A percentile compares a stretch with the other conserved stretches of the same genome.
Conservation (phyloP, 106 monocot species). For the Allium fistulosum region DNA sequence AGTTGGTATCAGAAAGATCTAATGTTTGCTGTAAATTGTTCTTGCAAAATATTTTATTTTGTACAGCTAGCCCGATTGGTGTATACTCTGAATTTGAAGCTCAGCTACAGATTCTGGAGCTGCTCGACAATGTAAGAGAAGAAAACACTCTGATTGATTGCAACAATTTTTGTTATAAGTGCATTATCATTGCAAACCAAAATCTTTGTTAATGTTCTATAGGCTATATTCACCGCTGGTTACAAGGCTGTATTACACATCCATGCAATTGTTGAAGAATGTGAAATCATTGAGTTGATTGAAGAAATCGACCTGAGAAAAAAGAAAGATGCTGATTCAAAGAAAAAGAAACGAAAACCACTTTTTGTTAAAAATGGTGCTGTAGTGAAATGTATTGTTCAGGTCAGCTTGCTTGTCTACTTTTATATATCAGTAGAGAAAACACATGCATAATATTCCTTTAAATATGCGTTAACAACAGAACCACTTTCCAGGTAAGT, state of each 20-base stretch:
- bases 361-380: conserved; percentile 95
- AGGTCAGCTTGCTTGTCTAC: conserved; percentile 28
- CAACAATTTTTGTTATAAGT: neutral
- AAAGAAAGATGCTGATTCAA: conserved; percentile 75
- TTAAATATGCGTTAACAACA: neutral
- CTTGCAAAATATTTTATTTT: neutral
- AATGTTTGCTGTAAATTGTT: neutral
- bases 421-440: neutral
- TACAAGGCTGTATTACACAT: conserved; percentile 93
- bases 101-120: conserved; percentile 89
- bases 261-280: conserved; percentile 90
- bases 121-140: conserved; percentile 84
- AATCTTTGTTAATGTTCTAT: neutral
- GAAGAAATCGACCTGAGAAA: conserved; percentile 87
- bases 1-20: neutral
- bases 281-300: conserved; percentile 88
- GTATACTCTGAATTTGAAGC: conserved; percentile 71
- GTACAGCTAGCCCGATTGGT: conserved; percentile 62
- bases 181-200: neutral
- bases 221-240: conserved; percentile 98
- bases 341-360: conserved; percentile 86
- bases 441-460: neutral
- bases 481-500: conserved; percentile 45
- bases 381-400: conserved; percentile 78
- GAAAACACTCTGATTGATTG: neutral